Base-by-base conservation (phyloP, 2,329 filamentous ascomycete species). In the Gnomoniopsis sp. region DNA sequence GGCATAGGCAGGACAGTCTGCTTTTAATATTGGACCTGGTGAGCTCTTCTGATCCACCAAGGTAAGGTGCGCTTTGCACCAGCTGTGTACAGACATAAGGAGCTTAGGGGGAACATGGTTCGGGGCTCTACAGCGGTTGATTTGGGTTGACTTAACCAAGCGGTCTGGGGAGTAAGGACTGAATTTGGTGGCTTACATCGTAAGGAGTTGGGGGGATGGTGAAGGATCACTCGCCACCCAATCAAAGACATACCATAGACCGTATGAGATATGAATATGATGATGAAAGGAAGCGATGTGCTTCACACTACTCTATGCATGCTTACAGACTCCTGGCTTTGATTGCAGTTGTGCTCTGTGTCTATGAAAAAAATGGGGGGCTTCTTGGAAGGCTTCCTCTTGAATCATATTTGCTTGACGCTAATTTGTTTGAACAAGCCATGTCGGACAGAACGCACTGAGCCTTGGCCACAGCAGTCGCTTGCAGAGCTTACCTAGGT, bases 161-260 rank as follows among this genome's bases (percentile, higher is more conserved):
- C 22, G 19, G 19, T n/a, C 11, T 11, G 44, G 44, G 6, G 10
- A 23, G 52, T 19, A 34, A 23, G 34, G 12, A 19, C n/a, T 15
- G 50, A 44, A 26, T 19, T 34, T 26, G 50, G 19, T 19, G 7
- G 49, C 22, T 52, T n/a, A 10, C 34, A 12, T 41, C 12, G 36
- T 41, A 43, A 30, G 19, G 41, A 36, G 52, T 33, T 34, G 30
- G 8, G 26, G 22, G 30, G 30, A 30, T 33, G 38, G 51, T 15
- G 14, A 23, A 30, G 34, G 15, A 19, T 26, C 38, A 14, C 17
- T 43, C 50, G 30, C 51, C 26, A n/a, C 43, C 41, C 43, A 22
- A 30, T 38, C 19, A 30, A 47, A 30, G 44, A 47, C 44, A 54
- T 54, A 48, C 43, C 41, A 54, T 54, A 54, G 41, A 54, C 51